Conservation (phyloP, 306 rosid genomes). For the Vachellia pachyceras region DNA sequence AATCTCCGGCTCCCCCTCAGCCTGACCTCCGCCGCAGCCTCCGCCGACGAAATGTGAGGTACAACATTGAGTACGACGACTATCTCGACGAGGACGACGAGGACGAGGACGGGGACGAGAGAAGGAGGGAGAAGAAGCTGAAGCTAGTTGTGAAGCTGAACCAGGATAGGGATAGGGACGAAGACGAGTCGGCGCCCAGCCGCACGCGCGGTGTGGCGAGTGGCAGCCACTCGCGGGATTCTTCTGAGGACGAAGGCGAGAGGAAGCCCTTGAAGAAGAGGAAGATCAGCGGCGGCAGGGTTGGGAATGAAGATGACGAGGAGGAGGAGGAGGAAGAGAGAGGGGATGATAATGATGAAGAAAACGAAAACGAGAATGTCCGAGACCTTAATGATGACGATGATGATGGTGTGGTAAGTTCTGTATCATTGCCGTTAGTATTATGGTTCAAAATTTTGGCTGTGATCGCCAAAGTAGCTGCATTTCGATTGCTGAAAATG, state of each 20-base stretch:
- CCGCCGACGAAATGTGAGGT: conserved; percentile 87
- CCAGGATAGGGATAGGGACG: conserved; percentile 56
- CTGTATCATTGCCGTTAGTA: neutral
- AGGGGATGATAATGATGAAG: conserved; percentile 43
- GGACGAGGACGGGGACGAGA: conserved; percentile 72
- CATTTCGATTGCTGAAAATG: conserved; percentile 5
- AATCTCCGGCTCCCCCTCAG: conserved; percentile 50
- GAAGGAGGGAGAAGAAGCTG: conserved; percentile 83
- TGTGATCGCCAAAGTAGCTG: neutral
- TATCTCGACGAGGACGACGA: conserved; percentile 76
- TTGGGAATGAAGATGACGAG: conserved; percentile 36
- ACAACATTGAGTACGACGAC: conserved; percentile 87
- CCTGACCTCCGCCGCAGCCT: conserved; percentile 78
- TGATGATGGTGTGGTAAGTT: conserved; percentile 62
- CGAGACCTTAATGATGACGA: conserved; percentile 52
- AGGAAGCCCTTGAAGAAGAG: conserved; percentile 58
- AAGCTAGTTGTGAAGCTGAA: conserved; percentile 87
- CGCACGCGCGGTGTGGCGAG: conserved; percentile 50
- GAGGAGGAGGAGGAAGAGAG: conserved; percentile 40
- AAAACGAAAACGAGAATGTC: conserved; percentile 25
- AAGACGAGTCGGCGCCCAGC: conserved; percentile 26
- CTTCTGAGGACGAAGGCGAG: conserved; percentile 46
- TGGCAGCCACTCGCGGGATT: conserved; percentile 48
- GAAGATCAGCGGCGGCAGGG: conserved; percentile 46
- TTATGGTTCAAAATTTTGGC: neutral